A percentile compares a stretch with the other conserved stretches of the same genome.
phyloP scores from a whole-genome alignment of 2,329 filamentous ascomycete genomes.

The Herpotrichia juniperi region DNA sequence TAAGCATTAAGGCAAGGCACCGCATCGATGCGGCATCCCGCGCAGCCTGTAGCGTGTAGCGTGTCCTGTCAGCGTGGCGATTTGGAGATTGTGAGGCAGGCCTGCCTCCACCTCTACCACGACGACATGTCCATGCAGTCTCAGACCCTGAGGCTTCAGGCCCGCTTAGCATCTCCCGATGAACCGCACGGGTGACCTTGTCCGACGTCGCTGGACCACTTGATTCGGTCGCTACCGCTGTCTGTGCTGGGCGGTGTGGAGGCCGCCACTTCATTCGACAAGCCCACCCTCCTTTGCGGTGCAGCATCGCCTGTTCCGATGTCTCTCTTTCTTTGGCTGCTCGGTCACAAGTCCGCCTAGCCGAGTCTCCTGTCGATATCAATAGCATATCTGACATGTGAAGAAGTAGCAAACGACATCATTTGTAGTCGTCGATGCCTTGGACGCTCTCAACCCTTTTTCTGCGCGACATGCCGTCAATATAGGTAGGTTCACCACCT shows the following conservation, averaged over 20 bases:
- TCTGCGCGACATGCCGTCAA: slow-evolving; percentile 17
- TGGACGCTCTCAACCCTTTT: slow-evolving; percentile 14
- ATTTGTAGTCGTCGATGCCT: too few species aligned
- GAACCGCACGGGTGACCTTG: slow-evolving; percentile 10
- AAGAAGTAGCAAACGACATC: slow-evolving; percentile 23
- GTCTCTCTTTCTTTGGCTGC: not conserved
- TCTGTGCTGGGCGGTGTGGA: slow-evolving; percentile 31
- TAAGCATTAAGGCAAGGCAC: slow-evolving; percentile 24
- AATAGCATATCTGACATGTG: slow-evolving; percentile 28
- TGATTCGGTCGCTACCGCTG: slow-evolving; percentile 40
- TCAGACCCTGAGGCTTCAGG: not conserved
- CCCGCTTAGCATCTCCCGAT: slow-evolving; percentile 19
- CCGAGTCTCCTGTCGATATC: not conserved
- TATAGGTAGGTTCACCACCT: slow-evolving; percentile 15
- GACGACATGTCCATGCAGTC: not conserved
- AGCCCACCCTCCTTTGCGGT: slow-evolving; percentile 15
- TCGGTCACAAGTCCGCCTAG: slow-evolving; percentile 34
- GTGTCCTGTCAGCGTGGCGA: not conserved
- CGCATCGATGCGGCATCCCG: slow-evolving; percentile 3
- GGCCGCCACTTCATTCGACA: slow-evolving; percentile 33
- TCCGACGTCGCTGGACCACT: slow-evolving; percentile 33
- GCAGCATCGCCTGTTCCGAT: not conserved
- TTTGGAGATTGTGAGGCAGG: not conserved
- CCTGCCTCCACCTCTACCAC: not conserved
- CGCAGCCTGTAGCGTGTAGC: slow-evolving; percentile 12